Base-by-base conservation (phyloP, 257 asterid genomes). In the Przewalskia tangutica region DNA sequence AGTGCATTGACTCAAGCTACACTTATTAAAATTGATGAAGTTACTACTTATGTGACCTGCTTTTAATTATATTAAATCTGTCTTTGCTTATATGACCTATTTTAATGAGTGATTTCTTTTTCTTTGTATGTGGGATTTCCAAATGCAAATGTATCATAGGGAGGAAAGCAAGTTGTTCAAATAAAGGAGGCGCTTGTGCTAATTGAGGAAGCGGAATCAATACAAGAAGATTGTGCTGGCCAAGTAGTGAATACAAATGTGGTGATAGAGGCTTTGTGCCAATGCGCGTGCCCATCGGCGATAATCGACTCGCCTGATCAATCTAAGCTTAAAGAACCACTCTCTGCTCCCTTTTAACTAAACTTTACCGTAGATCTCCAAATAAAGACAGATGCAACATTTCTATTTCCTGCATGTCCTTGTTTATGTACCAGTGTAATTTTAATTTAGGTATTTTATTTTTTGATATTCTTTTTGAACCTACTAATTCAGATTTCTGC, bases 291-390 rank as follows among this genome's bases (percentile, higher is more conserved):
- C 36, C 44, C 83, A 71, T 36, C 86, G 36, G 53, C 82, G 7
- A 54, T 83, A 23, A 51, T 77, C 18, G 91, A 92, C 71, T 81
- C 91, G 71, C 88, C 94, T 0, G 73, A 80, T 0, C 84, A 83
- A 46, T 75, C 86, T 73, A 76, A 79, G 53, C 86, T 86, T 7
- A 90, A 94, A 78, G 93, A 90, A 85, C 96, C 97, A 23, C 83
- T 88, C 27, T 90, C 98, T 32, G 94, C 98, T 68, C 95, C 94
- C 40, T 94, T 94, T 84, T 94, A 83, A 91, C 58, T 2, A 12
- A 71, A 10, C 58, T 71, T 46, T 3, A 13, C 2, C 14, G 1
- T 2, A 10, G 0, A 38, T 16, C 16, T 42, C 12, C 11, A 44
- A 70, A 70, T 68, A 42, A 68, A 70, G 17, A n/a, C n/a, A 66